Evolutionary conservation across 2,329 filamentous ascomycete genomes (phyloP).

Genomic region (Camptophora hylomeconis): DNA sequence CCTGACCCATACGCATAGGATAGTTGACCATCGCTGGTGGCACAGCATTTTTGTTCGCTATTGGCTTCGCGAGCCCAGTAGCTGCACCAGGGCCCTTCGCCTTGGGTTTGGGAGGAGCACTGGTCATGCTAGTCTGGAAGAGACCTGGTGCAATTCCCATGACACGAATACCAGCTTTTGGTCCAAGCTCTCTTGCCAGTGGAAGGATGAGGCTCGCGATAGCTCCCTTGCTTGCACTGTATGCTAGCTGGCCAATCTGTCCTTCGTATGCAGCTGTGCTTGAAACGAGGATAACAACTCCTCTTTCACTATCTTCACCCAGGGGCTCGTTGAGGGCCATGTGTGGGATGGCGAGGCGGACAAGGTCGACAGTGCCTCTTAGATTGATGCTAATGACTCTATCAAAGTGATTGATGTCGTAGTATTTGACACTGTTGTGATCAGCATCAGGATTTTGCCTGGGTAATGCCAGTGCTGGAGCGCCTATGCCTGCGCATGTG

Average conservation of each 20-base stretch:
- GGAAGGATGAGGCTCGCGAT: slow-evolving; percentile 17
- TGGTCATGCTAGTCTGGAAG: slow-evolving; percentile 17
- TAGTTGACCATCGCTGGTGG: slow-evolving; percentile 17
- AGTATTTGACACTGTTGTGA: slow-evolving; percentile 15
- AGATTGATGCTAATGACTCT: slow-evolving; percentile 35
- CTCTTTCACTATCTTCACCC: slow-evolving; percentile 16
- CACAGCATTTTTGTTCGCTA: slow-evolving; percentile 6
- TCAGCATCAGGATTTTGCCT: slow-evolving; percentile 10
- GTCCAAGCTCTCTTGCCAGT: slow-evolving; percentile 17
- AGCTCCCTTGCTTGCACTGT: slow-evolving; percentile 19
- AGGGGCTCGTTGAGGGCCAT: slow-evolving; percentile 12
- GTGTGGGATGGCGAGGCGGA: slow-evolving; percentile 16
- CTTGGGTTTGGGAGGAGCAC: slow-evolving; percentile 6
- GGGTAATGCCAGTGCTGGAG: slow-evolving; percentile 13
- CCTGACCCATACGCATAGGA: slow-evolving; percentile 15
- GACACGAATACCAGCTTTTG: slow-evolving; percentile 16
- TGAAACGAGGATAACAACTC: slow-evolving; percentile 16
- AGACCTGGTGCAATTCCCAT: slow-evolving; percentile 18
- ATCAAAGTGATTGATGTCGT: slow-evolving; percentile 47
- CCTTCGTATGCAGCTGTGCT: slow-evolving; percentile 18
- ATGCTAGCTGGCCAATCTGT: slow-evolving; percentile 17
- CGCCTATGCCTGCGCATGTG: slow-evolving; percentile 16
- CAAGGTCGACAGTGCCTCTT: slow-evolving; percentile 18
- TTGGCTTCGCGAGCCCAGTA: slow-evolving; percentile 4
- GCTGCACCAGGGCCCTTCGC: slow-evolving; percentile 5